phyloP scores from a whole-genome alignment of 495 filamentous ascomycete genomes.

The Parathielavia hyrcaniae region DNA sequence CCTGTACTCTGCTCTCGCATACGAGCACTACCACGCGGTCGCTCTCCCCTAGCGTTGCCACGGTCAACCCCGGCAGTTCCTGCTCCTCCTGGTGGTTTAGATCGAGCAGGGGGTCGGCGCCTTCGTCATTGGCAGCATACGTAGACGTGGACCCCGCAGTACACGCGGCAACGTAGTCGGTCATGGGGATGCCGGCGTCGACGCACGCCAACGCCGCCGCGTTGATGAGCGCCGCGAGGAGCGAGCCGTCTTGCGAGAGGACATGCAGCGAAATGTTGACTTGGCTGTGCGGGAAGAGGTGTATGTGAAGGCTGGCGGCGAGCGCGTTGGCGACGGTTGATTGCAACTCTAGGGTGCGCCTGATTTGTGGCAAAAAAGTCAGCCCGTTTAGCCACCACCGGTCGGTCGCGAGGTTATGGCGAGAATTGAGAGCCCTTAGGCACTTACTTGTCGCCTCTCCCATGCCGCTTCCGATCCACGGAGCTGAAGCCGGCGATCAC shows the following conservation, averaged over 20 bases:
- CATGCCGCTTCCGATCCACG: constrained; percentile 72
- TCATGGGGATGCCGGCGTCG: constrained; percentile 93
- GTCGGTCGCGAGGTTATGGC: neutral
- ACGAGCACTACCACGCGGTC: constrained; percentile 74
- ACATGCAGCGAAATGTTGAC: constrained; percentile 79
- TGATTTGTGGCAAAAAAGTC: constrained; percentile 27
- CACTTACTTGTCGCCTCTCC: constrained; percentile 67
- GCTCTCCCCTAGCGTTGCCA: constrained; percentile 64
- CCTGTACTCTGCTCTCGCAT: constrained; percentile 78
- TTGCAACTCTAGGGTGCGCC: constrained; percentile 74
- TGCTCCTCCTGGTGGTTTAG: constrained; percentile 79
- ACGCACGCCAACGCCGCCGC: constrained; percentile 87
- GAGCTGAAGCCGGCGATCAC: constrained; percentile 81
- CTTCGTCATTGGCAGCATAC: constrained; percentile 56
- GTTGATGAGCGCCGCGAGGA: constrained; percentile 85
- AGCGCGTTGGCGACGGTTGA: constrained; percentile 69
- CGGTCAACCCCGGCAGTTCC: constrained; percentile 82
- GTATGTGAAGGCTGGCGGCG: constrained; percentile 64
- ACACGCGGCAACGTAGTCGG: constrained; percentile 80
- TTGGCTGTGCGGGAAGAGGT: constrained; percentile 83
- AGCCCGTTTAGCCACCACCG: constrained; percentile 3
- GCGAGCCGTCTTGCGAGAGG: constrained; percentile 81
- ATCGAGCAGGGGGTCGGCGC: constrained; percentile 83
- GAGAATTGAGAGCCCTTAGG: neutral
- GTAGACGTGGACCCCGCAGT: constrained; percentile 72